Base-by-base conservation (phyloP, 176 grass and related monocot genomes). In the Zea luxurians region DNA sequence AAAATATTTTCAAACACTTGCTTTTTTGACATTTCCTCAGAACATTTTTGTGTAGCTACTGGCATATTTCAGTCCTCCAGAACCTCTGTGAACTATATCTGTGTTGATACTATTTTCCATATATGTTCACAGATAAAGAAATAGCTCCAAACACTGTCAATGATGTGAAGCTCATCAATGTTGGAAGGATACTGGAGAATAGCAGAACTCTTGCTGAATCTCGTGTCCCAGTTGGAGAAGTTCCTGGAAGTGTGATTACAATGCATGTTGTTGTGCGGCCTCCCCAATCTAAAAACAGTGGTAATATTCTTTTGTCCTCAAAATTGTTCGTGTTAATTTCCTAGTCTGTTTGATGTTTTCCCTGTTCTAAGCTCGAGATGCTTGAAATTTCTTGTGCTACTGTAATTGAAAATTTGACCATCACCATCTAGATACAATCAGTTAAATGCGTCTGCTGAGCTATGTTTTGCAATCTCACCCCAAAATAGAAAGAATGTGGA, bases 241-340 rank as follows among this genome's bases (percentile, higher is more conserved):
- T 86, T 64, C 83, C 93, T 50, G 90, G 83, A 47, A 85, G 85
- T 87, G 84, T 77, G 15, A 92, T 97, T 75, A 97, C 93, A 12
- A 97, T 97, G 90, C 93, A 97, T 82, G 87, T 97, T 75, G 93
- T 97, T 73, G 90, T 97, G 86, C 83, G 85, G 48, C 85, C 87
- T 85, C 87, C 87, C 13, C 88, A 83, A 58, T 70, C 64, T 80
- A 84, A 80, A 37, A 97, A 80, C 89, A 90, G 71, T 74, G 90
- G 93, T 97, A 92, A 67, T 73, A 62, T 63, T 75, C 58, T 34
- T 49, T 77, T 73, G n/a, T 67, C 37, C 43, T 82, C 48, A 54
- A 65, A 64, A 34, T 48, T 66, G 15, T 47, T 72, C 44, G n/a
- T 55, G 50, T 73, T 48, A 55, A 15, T 60, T 76, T 71, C 10